A percentile compares a stretch with the other conserved stretches of the same genome.
Evolutionary conservation across 2,329 filamentous ascomycete genomes (phyloP).

Genomic region (Herpotrichia juniperi): DNA sequence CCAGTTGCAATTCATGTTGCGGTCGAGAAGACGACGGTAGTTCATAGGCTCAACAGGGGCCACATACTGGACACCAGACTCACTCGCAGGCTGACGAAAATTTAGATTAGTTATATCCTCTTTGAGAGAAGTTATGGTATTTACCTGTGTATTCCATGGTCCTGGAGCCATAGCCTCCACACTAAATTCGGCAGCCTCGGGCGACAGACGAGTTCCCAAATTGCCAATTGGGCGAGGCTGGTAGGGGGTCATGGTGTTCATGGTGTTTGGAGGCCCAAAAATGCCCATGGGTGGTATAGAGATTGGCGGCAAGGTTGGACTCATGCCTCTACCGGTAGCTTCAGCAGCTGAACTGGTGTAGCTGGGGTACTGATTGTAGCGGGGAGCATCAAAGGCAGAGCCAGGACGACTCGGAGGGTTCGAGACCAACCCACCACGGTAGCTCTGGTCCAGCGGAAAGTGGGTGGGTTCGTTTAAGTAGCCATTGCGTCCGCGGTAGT

Average conservation of each 20-base stretch:
- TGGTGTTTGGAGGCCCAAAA: constrained; percentile 13
- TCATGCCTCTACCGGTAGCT: constrained; percentile 13
- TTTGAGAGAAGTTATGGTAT: constrained; percentile 2
- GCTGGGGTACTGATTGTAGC: constrained; percentile 38
- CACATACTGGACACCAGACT: constrained; percentile 68
- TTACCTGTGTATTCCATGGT: constrained; percentile 48
- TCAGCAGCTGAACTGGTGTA: constrained; percentile 19
- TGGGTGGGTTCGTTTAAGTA: constrained; percentile 46
- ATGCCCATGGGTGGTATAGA: constrained; percentile 21
- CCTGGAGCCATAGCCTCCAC: constrained; percentile 37
- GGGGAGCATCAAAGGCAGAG: constrained; percentile 42
- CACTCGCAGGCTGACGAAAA: constrained; percentile 28
- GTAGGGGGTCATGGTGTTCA: constrained; percentile 24
- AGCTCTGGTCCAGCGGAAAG: constrained; percentile 42
- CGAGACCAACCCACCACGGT: constrained; percentile 30
- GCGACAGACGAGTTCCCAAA: constrained; percentile 49
- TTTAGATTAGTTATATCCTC: constrained; percentile 9
- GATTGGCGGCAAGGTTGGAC: constrained; percentile 26
- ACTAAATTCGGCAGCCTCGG: constrained; percentile 55
- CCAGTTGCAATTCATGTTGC: constrained; percentile 98
- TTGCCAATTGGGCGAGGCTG: constrained; percentile 46
- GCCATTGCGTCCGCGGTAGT: constrained; percentile 36
- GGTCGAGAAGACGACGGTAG: constrained; percentile 92
- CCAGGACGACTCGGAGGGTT: constrained; percentile 44
- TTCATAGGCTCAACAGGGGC: constrained; percentile 91